A percentile compares a stretch with the other conserved stretches of the same genome.
These are phyloP conservation scores for Coelastrella sp. DNA, from an alignment of 139 green algal species.

Conservation along the genomic window DNA sequence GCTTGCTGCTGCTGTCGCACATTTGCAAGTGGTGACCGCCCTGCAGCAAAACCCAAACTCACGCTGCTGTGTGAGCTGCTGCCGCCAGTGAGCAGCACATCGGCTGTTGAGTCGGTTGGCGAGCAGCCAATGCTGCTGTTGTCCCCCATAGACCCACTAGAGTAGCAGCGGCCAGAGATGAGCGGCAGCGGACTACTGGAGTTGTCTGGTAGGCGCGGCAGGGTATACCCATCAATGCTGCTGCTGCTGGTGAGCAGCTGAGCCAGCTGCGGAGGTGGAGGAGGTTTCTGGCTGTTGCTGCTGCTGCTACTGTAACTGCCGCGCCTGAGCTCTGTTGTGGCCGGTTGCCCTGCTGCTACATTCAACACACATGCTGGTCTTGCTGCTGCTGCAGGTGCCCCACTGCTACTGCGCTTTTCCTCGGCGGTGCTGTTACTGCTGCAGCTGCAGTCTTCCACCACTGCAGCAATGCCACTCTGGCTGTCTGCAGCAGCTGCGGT, in stretches of 20 bases:
- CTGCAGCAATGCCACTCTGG: neutral
- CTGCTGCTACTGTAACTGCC: neutral
- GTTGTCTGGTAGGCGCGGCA: neutral
- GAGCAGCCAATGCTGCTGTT: constrained; percentile 45
- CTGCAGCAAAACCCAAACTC: neutral
- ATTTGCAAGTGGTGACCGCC: neutral
- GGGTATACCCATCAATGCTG: neutral
- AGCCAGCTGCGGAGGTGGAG: neutral
- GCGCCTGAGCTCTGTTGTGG: too few relatives aligned
- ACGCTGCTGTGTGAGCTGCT: neutral
- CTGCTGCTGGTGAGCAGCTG: constrained; percentile 14
- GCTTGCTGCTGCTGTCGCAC: neutral
- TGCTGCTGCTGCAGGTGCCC: neutral
- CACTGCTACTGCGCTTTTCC: neutral
- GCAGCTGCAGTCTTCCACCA: neutral
- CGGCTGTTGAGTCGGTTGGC: constrained; percentile 5
- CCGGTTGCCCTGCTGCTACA: too few relatives aligned
- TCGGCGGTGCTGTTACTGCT: neutral
- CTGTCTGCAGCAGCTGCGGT: neutral
- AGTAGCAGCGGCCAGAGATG: constrained; percentile 11
- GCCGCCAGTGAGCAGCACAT: neutral
- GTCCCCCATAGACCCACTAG: constrained; percentile 17
- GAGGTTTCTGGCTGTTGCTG: neutral
- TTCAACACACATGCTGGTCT: neutral
- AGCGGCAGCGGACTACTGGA: neutral